These are phyloP conservation scores for Flaveria linearis DNA, from an alignment of 129 eudicot species.

Conservation along the genomic window DNA sequence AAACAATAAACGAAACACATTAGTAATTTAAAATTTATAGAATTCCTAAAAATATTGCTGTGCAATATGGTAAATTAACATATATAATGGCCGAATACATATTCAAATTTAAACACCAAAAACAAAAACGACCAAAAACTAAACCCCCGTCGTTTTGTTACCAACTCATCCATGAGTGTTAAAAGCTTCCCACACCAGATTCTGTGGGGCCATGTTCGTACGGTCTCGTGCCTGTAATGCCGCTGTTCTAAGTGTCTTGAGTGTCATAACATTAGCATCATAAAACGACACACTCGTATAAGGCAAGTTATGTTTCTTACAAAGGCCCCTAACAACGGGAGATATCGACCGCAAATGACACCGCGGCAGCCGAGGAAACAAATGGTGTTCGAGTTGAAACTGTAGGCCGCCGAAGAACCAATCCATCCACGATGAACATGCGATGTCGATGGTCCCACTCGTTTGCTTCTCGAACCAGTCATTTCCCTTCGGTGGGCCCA, in stretches of 20 bases:
- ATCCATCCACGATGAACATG: conserved; percentile 75
- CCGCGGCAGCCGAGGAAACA: conserved; percentile 91
- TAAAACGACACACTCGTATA: conserved; percentile 69
- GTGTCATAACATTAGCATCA: conserved; percentile 68
- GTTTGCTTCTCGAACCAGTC: conserved; percentile 97
- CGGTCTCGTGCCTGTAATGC: conserved; percentile 79
- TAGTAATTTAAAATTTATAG: too few species aligned
- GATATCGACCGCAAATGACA: conserved; percentile 78
- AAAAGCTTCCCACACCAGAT: conserved; percentile 89
- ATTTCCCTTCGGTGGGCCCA: conserved; percentile 76
- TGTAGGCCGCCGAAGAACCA: conserved; percentile 94
- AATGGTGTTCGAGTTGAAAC: conserved; percentile 89
- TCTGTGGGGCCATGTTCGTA: conserved; percentile 46
- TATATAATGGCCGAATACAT: not conserved
- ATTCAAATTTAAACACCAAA: not conserved
- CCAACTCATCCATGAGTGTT: conserved; percentile 77
- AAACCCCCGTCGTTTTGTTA: not conserved
- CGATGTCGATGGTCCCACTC: conserved; percentile 75
- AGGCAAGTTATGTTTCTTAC: conserved; percentile 91
- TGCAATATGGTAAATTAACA: not conserved
- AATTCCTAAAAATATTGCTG: not conserved
- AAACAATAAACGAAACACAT: too few species aligned
- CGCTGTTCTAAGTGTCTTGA: conserved; percentile 67
- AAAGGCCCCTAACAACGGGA: conserved; percentile 63
- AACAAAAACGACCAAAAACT: not conserved